phyloP scores from a whole-genome alignment of 352 stramenopile genomes.

The Porosira glacialis region DNA sequence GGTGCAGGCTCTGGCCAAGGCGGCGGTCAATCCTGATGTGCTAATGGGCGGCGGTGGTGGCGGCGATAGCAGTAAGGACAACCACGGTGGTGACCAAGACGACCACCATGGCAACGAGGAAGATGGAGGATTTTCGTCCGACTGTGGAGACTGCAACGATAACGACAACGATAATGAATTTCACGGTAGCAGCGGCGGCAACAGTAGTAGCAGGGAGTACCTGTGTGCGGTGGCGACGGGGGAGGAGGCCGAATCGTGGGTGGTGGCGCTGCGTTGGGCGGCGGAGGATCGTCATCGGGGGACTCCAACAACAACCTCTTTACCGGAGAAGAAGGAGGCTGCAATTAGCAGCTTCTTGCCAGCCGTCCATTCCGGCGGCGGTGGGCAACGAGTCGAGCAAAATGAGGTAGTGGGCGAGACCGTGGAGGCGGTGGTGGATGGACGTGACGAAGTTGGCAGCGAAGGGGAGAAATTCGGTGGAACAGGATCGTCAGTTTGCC shows the following conservation, averaged over 20 bases:
- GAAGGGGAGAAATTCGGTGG: too few relatives aligned
- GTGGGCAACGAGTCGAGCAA: too few relatives aligned
- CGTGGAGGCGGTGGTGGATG: too few relatives aligned
- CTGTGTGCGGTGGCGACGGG: conserved; percentile 70
- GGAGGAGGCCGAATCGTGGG: conserved; percentile 76
- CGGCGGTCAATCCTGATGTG: conserved; percentile 47
- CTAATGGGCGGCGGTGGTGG: conserved; percentile 33
- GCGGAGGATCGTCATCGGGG: too few relatives aligned
- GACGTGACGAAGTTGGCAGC: too few relatives aligned
- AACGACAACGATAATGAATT: conserved; percentile 1
- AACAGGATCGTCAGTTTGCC: too few relatives aligned
- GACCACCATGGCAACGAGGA: conserved; percentile 21
- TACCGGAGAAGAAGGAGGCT: too few relatives aligned
- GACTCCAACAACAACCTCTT: too few relatives aligned
- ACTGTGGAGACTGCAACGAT: conserved; percentile 8
- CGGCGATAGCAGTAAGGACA: conserved; percentile 16
- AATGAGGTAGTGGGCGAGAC: too few relatives aligned
- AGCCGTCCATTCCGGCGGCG: too few relatives aligned
- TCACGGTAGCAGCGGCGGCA: conserved; percentile 1
- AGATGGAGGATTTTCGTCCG: conserved; percentile 19
- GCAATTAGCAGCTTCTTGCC: too few relatives aligned
- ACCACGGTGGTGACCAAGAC: conserved; percentile 16
- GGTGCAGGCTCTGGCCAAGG: conserved; percentile 45
- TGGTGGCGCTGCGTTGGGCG: conserved; percentile 76
- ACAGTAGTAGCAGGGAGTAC: conserved; percentile 60